These are phyloP conservation scores for Azolla pinnata DNA, from an alignment of 75 land plant species.

Conservation along the genomic window DNA sequence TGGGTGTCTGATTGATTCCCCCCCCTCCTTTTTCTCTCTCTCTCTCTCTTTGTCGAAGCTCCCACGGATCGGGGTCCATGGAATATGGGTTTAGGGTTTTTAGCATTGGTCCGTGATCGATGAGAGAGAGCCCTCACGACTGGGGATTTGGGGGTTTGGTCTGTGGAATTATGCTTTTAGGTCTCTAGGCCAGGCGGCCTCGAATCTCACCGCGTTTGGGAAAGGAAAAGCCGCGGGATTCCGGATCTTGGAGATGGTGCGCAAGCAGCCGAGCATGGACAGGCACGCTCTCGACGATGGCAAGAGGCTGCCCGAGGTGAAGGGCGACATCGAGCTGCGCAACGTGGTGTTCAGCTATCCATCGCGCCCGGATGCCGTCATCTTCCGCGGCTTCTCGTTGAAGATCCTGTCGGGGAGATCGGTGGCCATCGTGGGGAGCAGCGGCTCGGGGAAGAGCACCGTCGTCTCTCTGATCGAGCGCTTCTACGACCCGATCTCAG, in stretches of 20 bases:
- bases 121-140: neutral
- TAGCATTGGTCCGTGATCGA: neutral
- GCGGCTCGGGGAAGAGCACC: conserved; percentile 27
- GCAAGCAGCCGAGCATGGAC: conserved; percentile 53
- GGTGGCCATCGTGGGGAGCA: conserved; percentile 22
- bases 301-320: conserved; percentile 19
- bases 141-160: too few species aligned
- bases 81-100: neutral
- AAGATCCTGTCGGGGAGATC: conserved; percentile 17
- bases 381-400: conserved; percentile 17
- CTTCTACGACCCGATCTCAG: conserved; percentile 24
- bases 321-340: conserved; percentile 22
- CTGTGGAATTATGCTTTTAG: too few species aligned
- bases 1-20: too few species aligned
- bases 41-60: neutral
- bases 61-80: neutral
- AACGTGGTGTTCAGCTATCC: conserved; percentile 27
- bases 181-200: conserved; percentile 79
- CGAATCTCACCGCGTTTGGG: conserved; percentile 78
- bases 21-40: neutral
- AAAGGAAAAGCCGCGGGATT: conserved; percentile 86
- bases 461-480: conserved; percentile 24
- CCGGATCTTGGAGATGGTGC: conserved; percentile 77
- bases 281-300: conserved; percentile 45
- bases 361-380: conserved; percentile 15